Percentiles rank a stretch among this genome's conserved stretches.
phyloP scores from a whole-genome alignment of 2,329 filamentous ascomycete species.

The Ceratocystis huliohia region DNA sequence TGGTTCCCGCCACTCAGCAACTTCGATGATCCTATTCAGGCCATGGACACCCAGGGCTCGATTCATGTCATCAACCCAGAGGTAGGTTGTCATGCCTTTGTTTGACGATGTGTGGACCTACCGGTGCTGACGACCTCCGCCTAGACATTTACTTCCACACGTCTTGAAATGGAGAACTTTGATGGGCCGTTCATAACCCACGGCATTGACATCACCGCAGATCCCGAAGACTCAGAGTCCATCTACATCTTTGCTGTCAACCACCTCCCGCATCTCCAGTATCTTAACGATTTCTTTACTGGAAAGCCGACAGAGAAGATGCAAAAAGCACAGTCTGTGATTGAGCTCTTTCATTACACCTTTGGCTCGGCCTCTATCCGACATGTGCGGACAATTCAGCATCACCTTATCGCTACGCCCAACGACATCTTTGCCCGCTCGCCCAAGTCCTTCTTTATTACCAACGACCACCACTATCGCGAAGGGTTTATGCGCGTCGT shows the following conservation, averaged over 20 bases:
- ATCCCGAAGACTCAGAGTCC: slow-evolving; percentile 31
- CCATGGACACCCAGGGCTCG: slow-evolving; percentile 30
- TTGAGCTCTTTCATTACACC: slow-evolving; percentile 46
- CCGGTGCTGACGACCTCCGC: background rate
- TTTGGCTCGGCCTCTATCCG: slow-evolving; percentile 31
- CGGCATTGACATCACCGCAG: slow-evolving; percentile 46
- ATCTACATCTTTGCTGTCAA: slow-evolving; percentile 51
- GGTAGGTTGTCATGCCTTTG: slow-evolving; percentile 28
- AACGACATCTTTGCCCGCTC: slow-evolving; percentile 43
- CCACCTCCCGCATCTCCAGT: slow-evolving; percentile 40
- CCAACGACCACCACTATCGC: slow-evolving; percentile 46
- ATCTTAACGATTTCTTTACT: slow-evolving; percentile 22
- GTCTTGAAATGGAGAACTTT: slow-evolving; percentile 40
- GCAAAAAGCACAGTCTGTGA: slow-evolving; percentile 36
- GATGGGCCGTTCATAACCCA: slow-evolving; percentile 43
- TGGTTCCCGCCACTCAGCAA: slow-evolving; percentile 41
- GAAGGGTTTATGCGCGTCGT: slow-evolving; percentile 35
- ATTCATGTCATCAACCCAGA: slow-evolving; percentile 43
- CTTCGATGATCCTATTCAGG: slow-evolving; percentile 32
- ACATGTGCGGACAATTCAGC: slow-evolving; percentile 41
- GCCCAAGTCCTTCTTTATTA: slow-evolving; percentile 41
- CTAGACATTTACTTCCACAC: slow-evolving; percentile 35
- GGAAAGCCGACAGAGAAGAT: slow-evolving; percentile 19
- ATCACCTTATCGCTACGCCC: slow-evolving; percentile 43
- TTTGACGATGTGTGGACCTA: background rate